Evolutionary conservation across 352 stramenopile species (phyloP), one percentile per base, ranked within the genome.

Genomic region (Phytophthora macrochlamydospora): DNA sequence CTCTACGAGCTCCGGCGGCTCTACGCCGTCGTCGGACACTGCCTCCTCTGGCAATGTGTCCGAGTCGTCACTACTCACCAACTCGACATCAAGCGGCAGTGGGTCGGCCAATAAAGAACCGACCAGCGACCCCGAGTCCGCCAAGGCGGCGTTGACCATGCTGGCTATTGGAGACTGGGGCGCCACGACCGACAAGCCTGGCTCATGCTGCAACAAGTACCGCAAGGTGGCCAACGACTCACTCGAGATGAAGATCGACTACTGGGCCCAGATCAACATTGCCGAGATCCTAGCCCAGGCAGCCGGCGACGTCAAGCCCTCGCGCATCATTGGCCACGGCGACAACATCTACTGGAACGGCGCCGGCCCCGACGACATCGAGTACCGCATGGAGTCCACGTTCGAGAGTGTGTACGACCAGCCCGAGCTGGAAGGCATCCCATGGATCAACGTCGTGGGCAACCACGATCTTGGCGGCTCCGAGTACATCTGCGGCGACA

Each of bases 301-400:
- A n/a, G 87, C 87, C 0, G 79, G 68, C 1, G 82, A 81, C 12
- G 78, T 93, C 55, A 92, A 90, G 56, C 85, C 87, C 0, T 61
- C 72, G 32, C 73, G 78, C 13, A 83, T 95, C 56, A 92, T 95
- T 38, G 81, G 85, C 11, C 87, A 95, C 66, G 87, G 85, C 37
- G 88, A 95, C 73, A 95, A 95, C 76, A 85, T 94, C 37, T 95
- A 95, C 85, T 95, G 86, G 86, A 93, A 94, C 71, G 88, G 88
- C 24, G 86, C 84, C 3, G 88, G 86, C 28, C 78, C 80, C 2
- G 78, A 87, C 7, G 87, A 96, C 46, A 91, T 92, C 46, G 75
- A 61, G 37, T 92, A 91, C 66, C 87, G 86, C 52, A 95, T 96
- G 87, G 81, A 93, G 51, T 78, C 77, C 51, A 95, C 87, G 18